Evolutionary conservation across 257 asterid species (phyloP), one percentile per base, ranked within the genome.

Genomic region (Rubia yunnanensis): DNA sequence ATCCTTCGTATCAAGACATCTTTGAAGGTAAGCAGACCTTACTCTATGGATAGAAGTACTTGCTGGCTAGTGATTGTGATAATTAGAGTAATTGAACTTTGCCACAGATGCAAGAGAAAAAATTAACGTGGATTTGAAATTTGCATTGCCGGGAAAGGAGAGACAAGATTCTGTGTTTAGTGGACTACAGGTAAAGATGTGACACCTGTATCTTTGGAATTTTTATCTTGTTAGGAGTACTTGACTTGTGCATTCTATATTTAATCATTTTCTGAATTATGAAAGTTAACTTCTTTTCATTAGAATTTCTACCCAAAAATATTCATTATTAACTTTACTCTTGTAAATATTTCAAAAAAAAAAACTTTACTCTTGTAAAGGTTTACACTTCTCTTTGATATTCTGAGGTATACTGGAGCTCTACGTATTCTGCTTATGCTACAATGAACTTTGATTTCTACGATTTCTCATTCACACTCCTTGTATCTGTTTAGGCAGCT

Each of bases 91-190:
- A 59, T 14, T 23, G 27, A 7, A 3, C 65, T 14, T 69, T 66
- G 22, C 48, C 70, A 69, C 77, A 92, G 97, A 80, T 59, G 81
- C 87, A 75, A 83, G 77, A 74, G 86, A 77, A 64, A 71, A 79
- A 69, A 80, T 88, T 80, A 68, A 67, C 0, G 86, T 86, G 65
- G 83, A 86, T 65, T 63, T 94, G 74, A 88, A 88, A 80, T 94
- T 88, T 77, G 96, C 99, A 17, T 85, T 90, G 72, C 99, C 99
- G 3, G 99, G 99, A 72, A 90, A 94, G 76, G 99, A 94, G 84
- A 85, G 99, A 81, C 99, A 94, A 80, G 99, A 94, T 77, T 94
- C 99, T 64, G 99, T 94, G 35, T 88, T 85, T 78, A 94, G 84
- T 67, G 99, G 99, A 77, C 76, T 94, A 53, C 79, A 90, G 97